Conservation (phyloP, 202 grass and related monocot genomes). For the Brachypodium distachyon region DNA sequence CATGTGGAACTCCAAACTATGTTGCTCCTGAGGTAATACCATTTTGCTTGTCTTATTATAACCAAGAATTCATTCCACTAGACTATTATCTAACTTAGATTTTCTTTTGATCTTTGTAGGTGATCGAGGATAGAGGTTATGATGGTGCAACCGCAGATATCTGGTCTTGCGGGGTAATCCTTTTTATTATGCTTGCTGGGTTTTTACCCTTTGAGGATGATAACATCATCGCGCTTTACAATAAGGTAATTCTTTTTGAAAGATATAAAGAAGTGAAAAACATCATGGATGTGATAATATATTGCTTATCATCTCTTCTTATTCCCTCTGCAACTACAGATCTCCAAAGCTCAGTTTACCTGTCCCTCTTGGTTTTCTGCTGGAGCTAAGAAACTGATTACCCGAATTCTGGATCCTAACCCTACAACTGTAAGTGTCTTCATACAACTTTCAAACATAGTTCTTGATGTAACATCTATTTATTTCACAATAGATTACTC, state of each 20-base stretch:
- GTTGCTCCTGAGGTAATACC: slow-evolving; percentile 74
- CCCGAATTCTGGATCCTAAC: slow-evolving; percentile 77
- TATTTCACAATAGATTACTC: too few relatives aligned
- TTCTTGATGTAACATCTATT: not conserved
- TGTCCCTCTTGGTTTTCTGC: slow-evolving; percentile 85
- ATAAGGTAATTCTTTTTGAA: slow-evolving; percentile 42
- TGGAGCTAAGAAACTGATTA: slow-evolving; percentile 71
- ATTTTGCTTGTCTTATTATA: not conserved
- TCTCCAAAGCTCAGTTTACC: slow-evolving; percentile 62
- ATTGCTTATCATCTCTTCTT: not conserved
- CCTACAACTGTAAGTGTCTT: slow-evolving; percentile 67
- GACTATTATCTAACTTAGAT: slow-evolving; percentile 5
- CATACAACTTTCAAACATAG: not conserved
- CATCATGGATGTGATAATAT: not conserved
- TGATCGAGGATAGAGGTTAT: slow-evolving; percentile 88
- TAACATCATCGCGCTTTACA: slow-evolving; percentile 75
- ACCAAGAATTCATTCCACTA: not conserved
- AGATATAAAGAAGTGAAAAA: not conserved
- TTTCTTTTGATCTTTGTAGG: slow-evolving; percentile 32
- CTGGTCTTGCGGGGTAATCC: slow-evolving; percentile 88
- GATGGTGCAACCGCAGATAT: slow-evolving; percentile 77
- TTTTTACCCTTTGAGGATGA: slow-evolving; percentile 91
- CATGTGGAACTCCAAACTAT: slow-evolving; percentile 91
- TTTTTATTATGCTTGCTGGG: slow-evolving; percentile 71
- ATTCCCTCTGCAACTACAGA: slow-evolving; percentile 40